Percentiles rank a stretch among this genome's conserved stretches.
These are phyloP conservation scores for Mortierella alpina DNA, from an alignment of 192 early-diverging fungal genomes.

Conservation along the genomic window DNA sequence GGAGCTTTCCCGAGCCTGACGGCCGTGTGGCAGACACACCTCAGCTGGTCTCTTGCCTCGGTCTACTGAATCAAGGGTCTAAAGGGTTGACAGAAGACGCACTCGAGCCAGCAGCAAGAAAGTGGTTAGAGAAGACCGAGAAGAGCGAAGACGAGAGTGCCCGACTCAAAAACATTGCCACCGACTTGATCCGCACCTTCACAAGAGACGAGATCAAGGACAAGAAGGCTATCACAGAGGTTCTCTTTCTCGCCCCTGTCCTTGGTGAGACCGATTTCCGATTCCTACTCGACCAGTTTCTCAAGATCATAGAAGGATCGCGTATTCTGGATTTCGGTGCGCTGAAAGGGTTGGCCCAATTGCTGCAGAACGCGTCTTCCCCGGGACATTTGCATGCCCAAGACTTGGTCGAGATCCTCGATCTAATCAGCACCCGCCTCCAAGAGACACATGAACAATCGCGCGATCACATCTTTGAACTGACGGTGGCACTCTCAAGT, in stretches of 20 bases:
- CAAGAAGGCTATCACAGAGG: not conserved
- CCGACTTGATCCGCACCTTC: not conserved
- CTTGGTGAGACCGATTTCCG: constrained; percentile 4
- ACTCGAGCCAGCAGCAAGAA: not conserved
- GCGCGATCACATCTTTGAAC: not conserved
- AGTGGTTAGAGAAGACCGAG: not conserved
- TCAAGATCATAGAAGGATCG: not conserved
- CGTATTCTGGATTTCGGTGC: not conserved
- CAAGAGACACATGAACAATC: not conserved
- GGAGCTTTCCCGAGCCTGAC: constrained; percentile 2
- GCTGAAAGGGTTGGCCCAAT: constrained; percentile 4
- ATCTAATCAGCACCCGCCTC: not conserved
- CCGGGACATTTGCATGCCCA: not conserved
- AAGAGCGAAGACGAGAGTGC: not conserved
- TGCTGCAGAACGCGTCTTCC: not conserved
- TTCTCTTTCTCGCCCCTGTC: constrained; percentile 7
- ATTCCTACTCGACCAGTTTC: not conserved
- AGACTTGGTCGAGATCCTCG: constrained; percentile 4
- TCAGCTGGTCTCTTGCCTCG: not conserved
- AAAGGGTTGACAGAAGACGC: not conserved
- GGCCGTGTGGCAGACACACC: not conserved
- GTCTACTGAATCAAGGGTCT: not conserved
- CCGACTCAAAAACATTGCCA: not conserved
- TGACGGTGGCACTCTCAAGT: constrained; percentile 4
- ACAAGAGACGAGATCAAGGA: constrained; percentile 7